Evolutionary conservation across 495 filamentous ascomycete genomes (phyloP), one percentile per base, ranked within the genome.

Genomic region (Neurospora terricola): DNA sequence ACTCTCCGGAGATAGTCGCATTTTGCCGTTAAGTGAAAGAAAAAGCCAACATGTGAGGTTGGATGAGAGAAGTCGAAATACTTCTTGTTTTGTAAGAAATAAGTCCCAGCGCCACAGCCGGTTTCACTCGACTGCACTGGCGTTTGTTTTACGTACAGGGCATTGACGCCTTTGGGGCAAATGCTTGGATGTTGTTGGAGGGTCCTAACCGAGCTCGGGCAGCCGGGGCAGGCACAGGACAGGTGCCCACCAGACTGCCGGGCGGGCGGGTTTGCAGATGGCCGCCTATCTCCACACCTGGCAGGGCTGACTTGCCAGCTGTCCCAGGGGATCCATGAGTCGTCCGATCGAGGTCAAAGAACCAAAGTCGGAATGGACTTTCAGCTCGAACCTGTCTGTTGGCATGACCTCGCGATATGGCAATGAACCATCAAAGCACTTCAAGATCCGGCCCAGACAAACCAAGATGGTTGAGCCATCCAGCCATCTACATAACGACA

Each of bases 1-100:
- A 66, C 72, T 73, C 42, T 38, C 38, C 18, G 48, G 40, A 23
- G 72, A 71, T n/a, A 73, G 45, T 74, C 77, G 80, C 81, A 82
- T 82, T 39, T 76, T 81, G 37, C 38, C 68, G 71, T 74, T 18
- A 34, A 34, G 27, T 34, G 27, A 18, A 18, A 66, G 30, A 66
- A 16, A 18, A 66, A 9, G 14, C 27, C 27, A 66, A 27, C 54
- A 66, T 66, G 27, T 4, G 54, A 66, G 27, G 54, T 34, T 18
- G 54, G 27, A 34, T 34, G 30, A 18, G 27, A 66, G 54, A 66
- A 66, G 54, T 45, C n/a, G 42, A 45, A 18, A 34, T 34, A 34
- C 14, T 34, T 30, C 3, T 66, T 34, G 27, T 8, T 34, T 34
- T 66, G 54, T 7, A 66, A 36, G 54, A 66, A 66, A 16, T 7